Evolutionary conservation across 345 rosid genomes (phyloP), one percentile per base, ranked within the genome.

Genomic region (Carallia brachiata): DNA sequence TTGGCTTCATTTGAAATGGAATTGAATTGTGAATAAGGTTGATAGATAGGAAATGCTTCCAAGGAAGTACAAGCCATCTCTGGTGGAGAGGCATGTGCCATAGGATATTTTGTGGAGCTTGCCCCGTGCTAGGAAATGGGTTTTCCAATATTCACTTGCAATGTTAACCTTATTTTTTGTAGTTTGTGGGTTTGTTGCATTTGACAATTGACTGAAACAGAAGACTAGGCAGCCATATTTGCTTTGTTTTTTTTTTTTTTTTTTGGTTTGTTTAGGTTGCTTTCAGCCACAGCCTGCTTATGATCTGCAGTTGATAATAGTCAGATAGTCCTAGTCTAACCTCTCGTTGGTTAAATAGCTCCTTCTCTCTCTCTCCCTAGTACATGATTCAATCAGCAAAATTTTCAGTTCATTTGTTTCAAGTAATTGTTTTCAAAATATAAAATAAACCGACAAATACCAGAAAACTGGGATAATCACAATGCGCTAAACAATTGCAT

Each of bases 271-370:
- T 55, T 23, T 44, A 74, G 68, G 52, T 52, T 69, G 53, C 17
- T 52, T 60, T 9, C 53, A 27, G 61, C 70, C 72, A 37, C 36
- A 54, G 50, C 15, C 32, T 65, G 75, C 60, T 65, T 61, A 52
- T 61, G 60, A 30, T 66, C 19, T 44, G n/a, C 57, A 65, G 69
- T 36, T 58, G 44, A 54, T 39, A 37, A 40, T 23, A 37, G 34
- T 48, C 23, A 28, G 48, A 8, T 52, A 67, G 68, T 73, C 6
- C 1, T 62, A 68, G 72, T 68, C 77, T 74, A 74, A 74, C 77
- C 30, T 28, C 56, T 15, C 2, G 27, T 36, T 66, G 10, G 54
- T 50, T 60, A 36, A 15, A 19, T 9, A 1, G 48, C 36, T 50
- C 34, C 28, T 65, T 37, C 8, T 34, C 32, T 54, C 62, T 9